Conservation (phyloP, 345 rosid genomes). For the Citrus sinensis region DVS_A1.0 CM039166.1:8088001-8088500, state of each 20-base stretch:
- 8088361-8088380: conserved; percentile 51
- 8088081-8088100: conserved; percentile 2
- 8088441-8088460: not conserved
- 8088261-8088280: not conserved
- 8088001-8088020: conserved; percentile 38
- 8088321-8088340: conserved; percentile 21
- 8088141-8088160: not conserved
- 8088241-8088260: conserved; percentile 18
- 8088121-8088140: not conserved
- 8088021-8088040: conserved; percentile 5
- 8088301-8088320: conserved; percentile 10
- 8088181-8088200: conserved; percentile 12
- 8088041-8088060: conserved; percentile 8
- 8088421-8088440: conserved; percentile 19
- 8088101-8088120: conserved; percentile 4
- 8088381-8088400: conserved; percentile 63
- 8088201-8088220: conserved; percentile 10
- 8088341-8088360: conserved; percentile 18
- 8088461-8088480: not conserved
- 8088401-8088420: conserved; percentile 63
- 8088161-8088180: conserved; percentile 25
- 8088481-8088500: conserved; percentile 20
- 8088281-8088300: conserved; percentile 18
- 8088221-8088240: conserved; percentile 23
- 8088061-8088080: conserved; percentile 9